Conservation (phyloP, 306 rosid genomes). For the Prunus campanulata region DNA sequence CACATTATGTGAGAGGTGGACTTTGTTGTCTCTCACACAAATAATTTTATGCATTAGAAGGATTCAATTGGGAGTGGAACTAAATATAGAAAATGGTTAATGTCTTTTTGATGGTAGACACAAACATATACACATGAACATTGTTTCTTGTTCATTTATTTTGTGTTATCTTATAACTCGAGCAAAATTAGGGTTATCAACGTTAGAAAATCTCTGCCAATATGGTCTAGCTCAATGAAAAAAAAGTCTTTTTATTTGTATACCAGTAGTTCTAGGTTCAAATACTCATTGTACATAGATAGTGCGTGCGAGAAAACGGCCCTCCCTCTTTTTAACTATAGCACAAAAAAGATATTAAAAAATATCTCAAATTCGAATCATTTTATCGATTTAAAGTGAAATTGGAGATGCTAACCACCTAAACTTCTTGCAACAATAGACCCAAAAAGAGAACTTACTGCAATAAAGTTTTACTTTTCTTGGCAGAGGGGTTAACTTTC, state of each 20-base stretch:
- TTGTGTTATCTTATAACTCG: background rate
- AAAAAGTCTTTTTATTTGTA: no score
- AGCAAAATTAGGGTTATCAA: background rate
- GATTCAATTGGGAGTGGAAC: background rate
- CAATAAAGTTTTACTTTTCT: background rate
- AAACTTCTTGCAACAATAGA: no score
- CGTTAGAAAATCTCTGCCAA: no score
- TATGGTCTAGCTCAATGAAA: fast-evolving
- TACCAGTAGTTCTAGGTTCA: fast-evolving
- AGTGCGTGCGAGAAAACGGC: no score
- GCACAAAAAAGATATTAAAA: fast-evolving
- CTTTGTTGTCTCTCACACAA: background rate
- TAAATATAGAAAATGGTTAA: background rate
- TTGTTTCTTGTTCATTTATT: background rate
- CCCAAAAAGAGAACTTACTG: no score
- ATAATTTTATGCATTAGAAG: background rate
- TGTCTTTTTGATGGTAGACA: background rate
- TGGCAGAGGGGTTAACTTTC: background rate
- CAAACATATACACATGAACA: background rate
- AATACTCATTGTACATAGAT: no score
- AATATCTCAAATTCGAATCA: no score
- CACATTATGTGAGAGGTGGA: background rate
- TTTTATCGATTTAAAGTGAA: no score
- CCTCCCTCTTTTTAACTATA: no score
- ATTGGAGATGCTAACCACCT: no score